Evolutionary conservation across 768 basidiomycete species (phyloP).

Genomic region (Amanita inopinata): DNA sequence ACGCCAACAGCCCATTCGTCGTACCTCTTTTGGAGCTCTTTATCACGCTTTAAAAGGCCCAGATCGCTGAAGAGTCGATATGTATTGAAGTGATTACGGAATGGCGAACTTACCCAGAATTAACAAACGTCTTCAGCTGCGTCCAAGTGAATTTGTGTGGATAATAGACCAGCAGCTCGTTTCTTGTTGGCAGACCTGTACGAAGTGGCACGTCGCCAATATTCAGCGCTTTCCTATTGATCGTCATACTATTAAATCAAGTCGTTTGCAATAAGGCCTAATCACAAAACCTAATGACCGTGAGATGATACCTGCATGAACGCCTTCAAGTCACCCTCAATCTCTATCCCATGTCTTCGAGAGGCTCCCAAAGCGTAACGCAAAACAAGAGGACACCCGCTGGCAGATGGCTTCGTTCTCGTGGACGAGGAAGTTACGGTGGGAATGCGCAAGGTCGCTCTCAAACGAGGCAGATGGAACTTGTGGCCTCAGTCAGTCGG

Average conservation of each 20-base stretch:
- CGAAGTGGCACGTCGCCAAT: slow-evolving; percentile 28
- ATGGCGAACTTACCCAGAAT: slow-evolving; percentile 53
- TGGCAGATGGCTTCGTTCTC: not conserved
- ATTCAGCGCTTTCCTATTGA: slow-evolving; percentile 8
- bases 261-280: no score
- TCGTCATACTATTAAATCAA: not conserved
- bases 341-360: slow-evolving; percentile 1
- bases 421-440: not conserved
- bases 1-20: slow-evolving; percentile 46
- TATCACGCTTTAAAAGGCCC: slow-evolving; percentile 70
- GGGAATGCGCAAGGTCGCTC: not conserved
- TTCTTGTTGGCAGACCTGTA: slow-evolving; percentile 57
- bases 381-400: not conserved
- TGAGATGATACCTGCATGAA: no score
- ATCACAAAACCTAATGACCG: no score
- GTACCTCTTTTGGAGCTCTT: slow-evolving; percentile 58
- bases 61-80: slow-evolving; percentile 47
- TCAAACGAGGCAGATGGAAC: slow-evolving; percentile 39
- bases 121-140: slow-evolving; percentile 68
- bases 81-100: not conserved
- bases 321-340: no score
- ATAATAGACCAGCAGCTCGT: slow-evolving; percentile 59
- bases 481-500: slow-evolving; percentile 64
- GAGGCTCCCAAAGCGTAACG: not conserved
- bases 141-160: slow-evolving; percentile 70